Base-by-base conservation (phyloP, 2,329 filamentous ascomycete species). In the Penicillium sp. region DNA sequence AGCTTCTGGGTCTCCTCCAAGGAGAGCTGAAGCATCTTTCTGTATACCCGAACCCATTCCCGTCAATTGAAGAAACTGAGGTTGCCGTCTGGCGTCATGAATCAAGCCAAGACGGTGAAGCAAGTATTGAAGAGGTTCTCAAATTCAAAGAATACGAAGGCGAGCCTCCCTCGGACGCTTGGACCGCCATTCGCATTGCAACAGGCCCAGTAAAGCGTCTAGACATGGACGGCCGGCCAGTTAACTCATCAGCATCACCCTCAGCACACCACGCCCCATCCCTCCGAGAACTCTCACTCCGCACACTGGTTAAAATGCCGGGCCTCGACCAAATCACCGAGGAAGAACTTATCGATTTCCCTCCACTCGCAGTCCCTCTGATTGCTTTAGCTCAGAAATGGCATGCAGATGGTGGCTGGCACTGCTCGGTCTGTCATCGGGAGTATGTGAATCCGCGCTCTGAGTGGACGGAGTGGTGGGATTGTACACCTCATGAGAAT, bases 401-500 rank as follows among this genome's bases (percentile, higher is more conserved):
- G 10, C 67, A 68, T n/a, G 59, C 63, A 42, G 65, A 66, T 0
- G 75, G 75, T 1, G 73, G 70, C 4, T 65, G 69, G 45, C 49
- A 52, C 24, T 79, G 76, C 53, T 74, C 72, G 0, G 63, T 74
- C 0, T 79, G 76, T 47, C 61, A 66, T 28, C 66, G 67, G 10
- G 63, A 61, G 7, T 77, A 74, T 42, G 69, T 78, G 6, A 64
- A 75, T 45, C 68, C 74, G 15, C 70, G 74, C 9, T 65, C 70
- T 0, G 67, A 74, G 56, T 78, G 75, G 74, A 63, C 76, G 18
- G 76, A 77, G 54, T 75, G 73, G 73, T 75, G 72, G 72, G 72
- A 75, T 53, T 70, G 70, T 49, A 66, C 61, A 13, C 70, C 71
- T 1, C 68, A 69, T 53, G 73, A 74, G 54, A 74, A 69, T 42